Percentiles rank a stretch among this genome's conserved stretches.
Conservation (phyloP, 805 yeast genomes). For the Starmerella riodocensis region DNA sequence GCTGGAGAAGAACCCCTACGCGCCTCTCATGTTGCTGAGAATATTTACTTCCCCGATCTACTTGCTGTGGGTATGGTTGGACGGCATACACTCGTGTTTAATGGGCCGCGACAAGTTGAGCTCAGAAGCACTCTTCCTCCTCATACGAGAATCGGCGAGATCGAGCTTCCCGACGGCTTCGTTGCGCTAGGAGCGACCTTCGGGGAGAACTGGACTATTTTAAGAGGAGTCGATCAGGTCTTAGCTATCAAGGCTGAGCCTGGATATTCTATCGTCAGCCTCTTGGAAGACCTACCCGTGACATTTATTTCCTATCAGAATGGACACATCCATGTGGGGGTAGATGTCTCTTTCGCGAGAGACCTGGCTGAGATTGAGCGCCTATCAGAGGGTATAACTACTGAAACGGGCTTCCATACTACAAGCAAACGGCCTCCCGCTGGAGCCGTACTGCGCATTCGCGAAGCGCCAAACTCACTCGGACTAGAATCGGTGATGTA, state of each 20-base stretch:
- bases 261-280: not conserved
- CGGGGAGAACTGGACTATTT: not conserved
- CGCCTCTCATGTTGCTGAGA: too few species aligned
- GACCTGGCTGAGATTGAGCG: not conserved
- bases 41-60: not conserved
- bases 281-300: conserved; percentile 1
- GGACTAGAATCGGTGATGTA: too few species aligned
- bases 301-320: not conserved
- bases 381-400: not conserved
- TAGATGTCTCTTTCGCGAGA: not conserved
- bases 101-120: conserved; percentile 1
- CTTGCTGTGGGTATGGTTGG: not conserved
- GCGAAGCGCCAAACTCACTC: not conserved
- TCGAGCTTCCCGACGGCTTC: not conserved
- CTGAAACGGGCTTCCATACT: too few species aligned
- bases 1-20: not conserved
- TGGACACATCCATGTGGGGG: not conserved
- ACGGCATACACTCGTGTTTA: conserved; percentile 1
- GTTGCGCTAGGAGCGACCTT: conserved; percentile 1
- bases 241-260: not conserved
- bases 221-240: not conserved
- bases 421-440: not conserved
- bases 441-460: not conserved
- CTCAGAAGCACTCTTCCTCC: conserved; percentile 1
- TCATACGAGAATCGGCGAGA: not conserved